These are phyloP conservation scores for Zancudomyces culisetae DNA, from an alignment of 371 early-diverging fungal species.

Conservation along the genomic window DNA sequence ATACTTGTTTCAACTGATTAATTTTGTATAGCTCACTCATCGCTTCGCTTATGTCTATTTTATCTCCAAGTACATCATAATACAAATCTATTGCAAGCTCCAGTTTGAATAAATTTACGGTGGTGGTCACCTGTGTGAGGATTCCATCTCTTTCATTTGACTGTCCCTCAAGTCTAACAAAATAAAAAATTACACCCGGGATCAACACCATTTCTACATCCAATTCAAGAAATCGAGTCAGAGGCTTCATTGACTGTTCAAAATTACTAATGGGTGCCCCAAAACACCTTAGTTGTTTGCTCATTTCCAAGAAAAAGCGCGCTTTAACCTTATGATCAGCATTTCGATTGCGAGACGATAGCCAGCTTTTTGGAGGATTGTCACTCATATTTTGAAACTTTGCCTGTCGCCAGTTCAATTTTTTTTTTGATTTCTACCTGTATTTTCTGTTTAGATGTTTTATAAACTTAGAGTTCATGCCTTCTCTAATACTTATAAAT, in stretches of 20 bases:
- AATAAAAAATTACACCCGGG: neutral
- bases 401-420: no score
- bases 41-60: neutral
- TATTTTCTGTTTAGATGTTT: no score
- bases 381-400: no score
- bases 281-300: neutral
- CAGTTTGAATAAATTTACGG: neutral
- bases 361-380: no score
- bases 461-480: no score
- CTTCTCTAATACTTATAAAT: no score
- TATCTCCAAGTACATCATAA: neutral
- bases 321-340: no score
- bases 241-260: neutral
- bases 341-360: no score
- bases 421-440: no score
- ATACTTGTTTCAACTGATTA: neutral
- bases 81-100: neutral
- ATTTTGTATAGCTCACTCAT: neutral
- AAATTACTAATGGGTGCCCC: neutral
- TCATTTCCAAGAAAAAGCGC: neutral
- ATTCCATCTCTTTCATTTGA: neutral
- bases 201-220: neutral
- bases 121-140: neutral
- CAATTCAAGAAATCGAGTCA: neutral
- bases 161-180: neutral